Percentiles rank a stretch among this genome's conserved stretches.
These are phyloP conservation scores for Leccinum arenicola DNA, from an alignment of 768 basidiomycete species.

Conservation along the genomic window DNA sequence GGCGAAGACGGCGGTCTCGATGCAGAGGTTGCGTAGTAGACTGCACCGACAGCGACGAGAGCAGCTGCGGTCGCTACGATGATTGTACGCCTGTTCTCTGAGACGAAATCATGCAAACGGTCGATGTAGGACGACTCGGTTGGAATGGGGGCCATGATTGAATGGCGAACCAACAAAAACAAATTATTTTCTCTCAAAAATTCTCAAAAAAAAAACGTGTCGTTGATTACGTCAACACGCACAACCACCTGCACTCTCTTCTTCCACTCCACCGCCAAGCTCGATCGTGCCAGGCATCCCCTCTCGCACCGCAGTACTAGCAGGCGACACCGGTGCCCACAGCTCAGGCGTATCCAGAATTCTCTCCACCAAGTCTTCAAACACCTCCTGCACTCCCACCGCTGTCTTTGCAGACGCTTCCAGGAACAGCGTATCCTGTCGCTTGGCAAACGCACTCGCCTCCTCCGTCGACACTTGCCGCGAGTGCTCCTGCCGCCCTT, in stretches of 20 bases:
- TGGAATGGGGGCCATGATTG: constrained; percentile 20
- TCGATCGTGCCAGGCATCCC: constrained; percentile 46
- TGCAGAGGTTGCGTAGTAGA: constrained; percentile 59
- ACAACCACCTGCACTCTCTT: constrained; percentile 27
- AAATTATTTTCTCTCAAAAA: neutral
- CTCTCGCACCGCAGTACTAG: constrained; percentile 7
- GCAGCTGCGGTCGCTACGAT: constrained; percentile 72
- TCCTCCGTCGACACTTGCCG: constrained; percentile 81
- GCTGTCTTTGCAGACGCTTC: constrained; percentile 94
- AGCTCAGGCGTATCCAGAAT: constrained; percentile 83
- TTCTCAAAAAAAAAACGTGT: constrained; percentile 14
- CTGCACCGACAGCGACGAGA: constrained; percentile 66
- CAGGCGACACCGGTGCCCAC: constrained; percentile 49
- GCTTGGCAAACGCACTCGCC: constrained; percentile 73
- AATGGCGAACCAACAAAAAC: neutral
- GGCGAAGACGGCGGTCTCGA: constrained; percentile 32
- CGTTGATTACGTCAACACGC: constrained; percentile 33
- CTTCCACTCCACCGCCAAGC: constrained; percentile 16
- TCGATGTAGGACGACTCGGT: constrained; percentile 43
- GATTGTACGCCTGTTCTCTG: constrained; percentile 77
- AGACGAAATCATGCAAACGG: constrained; percentile 65
- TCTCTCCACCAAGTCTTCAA: constrained; percentile 72
- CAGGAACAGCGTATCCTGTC: constrained; percentile 83
- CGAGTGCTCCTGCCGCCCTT: constrained; percentile 68
- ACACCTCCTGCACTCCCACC: constrained; percentile 75